Base-by-base conservation (phyloP, 2,329 filamentous ascomycete species). In the Westerdykella ornata region DNA sequence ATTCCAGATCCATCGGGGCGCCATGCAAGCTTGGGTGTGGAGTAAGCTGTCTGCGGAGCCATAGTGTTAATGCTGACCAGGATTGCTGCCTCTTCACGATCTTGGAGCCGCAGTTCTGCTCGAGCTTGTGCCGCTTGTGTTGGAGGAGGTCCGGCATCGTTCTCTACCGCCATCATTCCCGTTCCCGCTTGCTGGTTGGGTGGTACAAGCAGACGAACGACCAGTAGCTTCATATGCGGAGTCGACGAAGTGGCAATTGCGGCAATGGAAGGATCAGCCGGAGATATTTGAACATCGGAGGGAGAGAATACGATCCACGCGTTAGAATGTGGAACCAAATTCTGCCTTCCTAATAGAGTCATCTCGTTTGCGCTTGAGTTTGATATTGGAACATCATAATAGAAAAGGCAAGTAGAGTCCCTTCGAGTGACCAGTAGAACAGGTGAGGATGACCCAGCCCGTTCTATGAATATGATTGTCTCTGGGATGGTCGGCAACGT, bases 271-370 rank as follows among this genome's bases (percentile, higher is more conserved):
- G 73, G 63, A 49, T 82, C 74, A 2, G 65, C 69, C 0, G 80
- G 80, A 43, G 69, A 76, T 1, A 77, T 55, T 7, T 76, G 72
- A 15, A 83, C 65, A 34, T 73, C 72, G 5, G 76, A 74, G 0
- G 79, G 78, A 0, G 77, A 79, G 54, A 82, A 82, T 1, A 76
- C 71, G 12, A 80, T 63, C 80, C 80, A 82, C n/a, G 78, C 71
- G 53, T 77, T 81, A 3, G 77, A 79, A 52, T 78, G 72, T 1
- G 78, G 78, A 7, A 78, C 76, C 2, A 82, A 68, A 47, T 81
- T 81, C 49, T 82, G 78, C 43, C 68, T 70, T 17, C 77, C 77
- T 3, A 78, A 62, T 7, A 76, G 63, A 14, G 28, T 42, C 20
- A 64, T 42, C 8, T 37, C 38, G 22, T 47, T 35, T 2, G 29